Base-by-base conservation (phyloP, 768 basidiomycete genomes). In the Sporobolomyces roseus region DNA sequence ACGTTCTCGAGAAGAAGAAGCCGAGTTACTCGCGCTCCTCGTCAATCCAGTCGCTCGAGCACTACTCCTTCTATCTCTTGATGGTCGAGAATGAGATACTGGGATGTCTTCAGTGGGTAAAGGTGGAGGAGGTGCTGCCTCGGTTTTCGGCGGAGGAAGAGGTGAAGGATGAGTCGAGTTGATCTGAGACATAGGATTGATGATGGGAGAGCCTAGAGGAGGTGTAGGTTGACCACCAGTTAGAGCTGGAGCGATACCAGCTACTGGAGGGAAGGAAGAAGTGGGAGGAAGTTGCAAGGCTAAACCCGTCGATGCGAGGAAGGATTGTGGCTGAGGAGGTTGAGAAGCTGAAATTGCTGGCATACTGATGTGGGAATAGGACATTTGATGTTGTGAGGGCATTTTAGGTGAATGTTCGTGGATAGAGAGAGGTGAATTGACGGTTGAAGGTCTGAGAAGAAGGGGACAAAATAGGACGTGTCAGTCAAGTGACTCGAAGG, bases 401-500 rank as follows among this genome's bases (percentile, higher is more conserved):
- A 35, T 32, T 17, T 54, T 61, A 35, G n/a, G 70, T 45, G 56
- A 74, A 66, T 35, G 72, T 61, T 45, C 54, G 49, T 14, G 38
- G n/a, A 52, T 74, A 68, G 50, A 48, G 23, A 58, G n/a, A 25
- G 67, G 25, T 4, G 62, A 46, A 6, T 56, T 48, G 32, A 35
- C 45, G 25, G 65, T 66, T 16, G 56, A 41, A 3, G 65, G 65
- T 1, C 65, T 66, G 25, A 38, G n/a, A 27, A 36, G 27, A 33
- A 12, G 43, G 32, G 17, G 45, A 36, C 6, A 23, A 10, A 29
- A 30, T 17, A 41, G 21, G n/a, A 48, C n/a, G n/a, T n/a, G n/a
- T n/a, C n/a, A n/a, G n/a, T n/a, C n/a, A n/a, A n/a, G n/a, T n/a
- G n/a, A n/a, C n/a, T n/a, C n/a, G n/a, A n/a, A n/a, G n/a, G n/a